These are phyloP conservation scores for Striga asiatica DNA, from an alignment of 257 asterid genomes.

Conservation along the genomic window DNA sequence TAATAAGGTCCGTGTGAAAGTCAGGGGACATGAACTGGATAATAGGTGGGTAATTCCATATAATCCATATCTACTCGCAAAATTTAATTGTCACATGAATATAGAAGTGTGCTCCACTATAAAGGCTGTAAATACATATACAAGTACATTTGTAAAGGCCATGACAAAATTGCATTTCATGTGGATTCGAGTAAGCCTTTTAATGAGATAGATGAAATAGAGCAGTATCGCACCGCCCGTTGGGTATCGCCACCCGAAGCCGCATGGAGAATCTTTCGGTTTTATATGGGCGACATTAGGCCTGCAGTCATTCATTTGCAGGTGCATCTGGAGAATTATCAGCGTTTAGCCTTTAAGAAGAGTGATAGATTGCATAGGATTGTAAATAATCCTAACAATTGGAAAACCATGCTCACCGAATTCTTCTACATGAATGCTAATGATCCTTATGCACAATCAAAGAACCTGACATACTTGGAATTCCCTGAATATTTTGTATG, in stretches of 20 bases:
- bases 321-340: too few species aligned
- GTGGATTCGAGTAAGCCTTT: neutral
- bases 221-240: neutral
- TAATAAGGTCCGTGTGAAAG: neutral
- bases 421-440: neutral
- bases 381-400: too few species aligned
- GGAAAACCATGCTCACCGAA: neutral
- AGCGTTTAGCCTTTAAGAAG: too few species aligned
- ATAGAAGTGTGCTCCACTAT: too few species aligned
- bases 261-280: neutral
- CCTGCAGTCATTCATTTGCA: too few species aligned
- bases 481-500: too few species aligned
- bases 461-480: neutral
- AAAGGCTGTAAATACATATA: too few species aligned
- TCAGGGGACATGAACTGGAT: neutral
- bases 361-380: too few species aligned
- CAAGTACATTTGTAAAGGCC: neutral
- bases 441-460: neutral
- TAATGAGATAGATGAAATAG: neutral
- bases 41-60: neutral
- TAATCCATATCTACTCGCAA: neutral
- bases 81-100: neutral
- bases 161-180: neutral
- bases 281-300: neutral
- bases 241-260: neutral